phyloP scores from a whole-genome alignment of 2,329 filamentous ascomycete genomes.

The Geosmithia flava region DNA sequence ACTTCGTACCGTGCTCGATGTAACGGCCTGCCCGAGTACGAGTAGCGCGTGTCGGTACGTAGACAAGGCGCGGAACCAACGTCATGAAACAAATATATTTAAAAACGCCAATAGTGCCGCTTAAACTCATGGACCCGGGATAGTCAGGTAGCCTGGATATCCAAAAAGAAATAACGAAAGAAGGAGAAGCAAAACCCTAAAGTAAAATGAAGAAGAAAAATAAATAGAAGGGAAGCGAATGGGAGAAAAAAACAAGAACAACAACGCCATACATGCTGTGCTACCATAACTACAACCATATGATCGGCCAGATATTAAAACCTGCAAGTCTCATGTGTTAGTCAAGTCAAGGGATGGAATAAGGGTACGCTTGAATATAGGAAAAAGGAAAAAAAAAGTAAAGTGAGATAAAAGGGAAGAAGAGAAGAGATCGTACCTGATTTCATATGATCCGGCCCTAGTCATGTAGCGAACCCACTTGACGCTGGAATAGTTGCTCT shows the following conservation, averaged over 20 bases:
- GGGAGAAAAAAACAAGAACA: not conserved
- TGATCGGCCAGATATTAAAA: not conserved
- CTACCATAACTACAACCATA: not conserved
- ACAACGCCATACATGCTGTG: slow-evolving; percentile 1
- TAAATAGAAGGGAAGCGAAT: too few species aligned
- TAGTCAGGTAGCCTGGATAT: not conserved
- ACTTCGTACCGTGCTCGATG: too few species aligned
- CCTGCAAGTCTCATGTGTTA: not conserved
- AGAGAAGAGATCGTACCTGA: slow-evolving; percentile 44
- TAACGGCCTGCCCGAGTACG: too few species aligned
- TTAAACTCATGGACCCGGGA: not conserved
- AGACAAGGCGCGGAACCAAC: not conserved
- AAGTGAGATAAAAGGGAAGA: not conserved
- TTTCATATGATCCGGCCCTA: slow-evolving; percentile 92
- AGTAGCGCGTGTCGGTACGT: not conserved
- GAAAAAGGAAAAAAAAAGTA: not conserved
- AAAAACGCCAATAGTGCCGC: not conserved
- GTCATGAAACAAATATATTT: not conserved
- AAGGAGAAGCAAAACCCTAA: slow-evolving; percentile 1
- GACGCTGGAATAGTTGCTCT: slow-evolving; percentile 96
- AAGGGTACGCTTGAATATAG: not conserved
- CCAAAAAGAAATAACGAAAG: not conserved
- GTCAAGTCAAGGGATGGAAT: not conserved
- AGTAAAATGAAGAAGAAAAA: not conserved
- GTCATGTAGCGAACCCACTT: slow-evolving; percentile 99